Base-by-base conservation (phyloP, 129 eudicot genomes). In the Mikania micrantha region DNA sequence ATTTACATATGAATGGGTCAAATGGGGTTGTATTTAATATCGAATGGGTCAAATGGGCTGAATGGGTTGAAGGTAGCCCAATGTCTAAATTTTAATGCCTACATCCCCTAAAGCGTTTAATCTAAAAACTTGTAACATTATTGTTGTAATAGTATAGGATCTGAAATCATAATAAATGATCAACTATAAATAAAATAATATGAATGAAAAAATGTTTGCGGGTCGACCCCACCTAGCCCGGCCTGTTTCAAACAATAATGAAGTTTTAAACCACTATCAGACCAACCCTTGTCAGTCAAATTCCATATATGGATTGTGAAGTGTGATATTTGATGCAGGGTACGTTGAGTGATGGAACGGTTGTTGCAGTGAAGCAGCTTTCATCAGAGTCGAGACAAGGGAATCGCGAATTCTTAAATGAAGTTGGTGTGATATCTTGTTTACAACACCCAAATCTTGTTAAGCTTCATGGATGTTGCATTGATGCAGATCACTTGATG, bases 401-500 rank as follows among this genome's bases (percentile, higher is more conserved):
- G 64, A 82, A 82, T 42, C 87, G 95, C 29, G 95, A 87, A 70
- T 87, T 87, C 49, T 66, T 87, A 79, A 87, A 87, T 48, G 95
- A 87, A 70, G 80, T 87, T 60, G 87, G 90, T 60, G 83, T 82
- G 79, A 87, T 87, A 39, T 87, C 95, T 31, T 87, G 95, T 73
- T 69, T 87, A 63, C 87, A 84, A 40, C 95, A 87, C 63, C 90
- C 85, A 31, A 87, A 87, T 69, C 95, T 87, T 52, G 95, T 87
- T 47, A 87, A 87, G 80, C 95, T 87, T 27, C 82, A 87, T 79
- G 95, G 95, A 64, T 87, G 90, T 63, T 87, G 90, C 57, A 80
- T 87, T 27, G 88, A 87, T 61, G 85, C 84, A 47, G 84, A 84
- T 72, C 95, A 87, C n/a, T 32, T 87, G 29, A 75, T 87, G 74